Evolutionary conservation across 129 eudicot species (phyloP), one percentile per base, ranked within the genome.

Genomic region (Kitagawia praeruptora): DNA sequence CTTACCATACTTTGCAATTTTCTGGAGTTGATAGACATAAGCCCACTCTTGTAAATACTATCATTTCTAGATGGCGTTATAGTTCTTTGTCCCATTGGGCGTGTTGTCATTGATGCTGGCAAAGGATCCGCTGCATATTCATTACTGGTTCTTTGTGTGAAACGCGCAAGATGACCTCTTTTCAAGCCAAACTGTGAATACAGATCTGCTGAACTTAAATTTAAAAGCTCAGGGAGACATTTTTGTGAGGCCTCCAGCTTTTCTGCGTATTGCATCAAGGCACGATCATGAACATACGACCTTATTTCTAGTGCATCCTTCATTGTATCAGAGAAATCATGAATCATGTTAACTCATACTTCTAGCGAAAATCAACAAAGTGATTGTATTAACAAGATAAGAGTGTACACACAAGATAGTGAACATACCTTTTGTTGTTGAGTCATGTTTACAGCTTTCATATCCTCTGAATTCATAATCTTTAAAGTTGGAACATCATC

Each of bases 251-350:
- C 91, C 81, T 92, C 97, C 44, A 92, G 88, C 83, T 81, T 90
- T 80, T 92, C 93, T 15, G 87, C 95, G 37, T 92, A 92, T 72
- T 86, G 90, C 91, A 89, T 89, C 66, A 92, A 80, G 5, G 89
- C 77, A n/a, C 93, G 97, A 63, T 92, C 95, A 47, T 92, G 97
- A 78, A 92, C 92, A 86, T 92, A 92, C 69, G 97, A 86, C 83
- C 97, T 92, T 81, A 92, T 88, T 86, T 88, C 92, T 76, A 89
- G 86, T 77, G 95, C 95, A 82, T 89, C 97, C 97, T 92, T 66
- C 82, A 79, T 25, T 44, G 42, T 49, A 40, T 38, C 75, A 73
- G 6, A 41, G 8, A 73, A n/a, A 19, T 28, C 25, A 70, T 4
- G 0, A 28, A 31, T 67, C 23, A 12, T 13, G 21, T 67, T 31